Evolutionary conservation across 2,329 filamentous ascomycete genomes (phyloP), one percentile per base, ranked within the genome.

Genomic region (Colletotrichum lupini): DNA sequence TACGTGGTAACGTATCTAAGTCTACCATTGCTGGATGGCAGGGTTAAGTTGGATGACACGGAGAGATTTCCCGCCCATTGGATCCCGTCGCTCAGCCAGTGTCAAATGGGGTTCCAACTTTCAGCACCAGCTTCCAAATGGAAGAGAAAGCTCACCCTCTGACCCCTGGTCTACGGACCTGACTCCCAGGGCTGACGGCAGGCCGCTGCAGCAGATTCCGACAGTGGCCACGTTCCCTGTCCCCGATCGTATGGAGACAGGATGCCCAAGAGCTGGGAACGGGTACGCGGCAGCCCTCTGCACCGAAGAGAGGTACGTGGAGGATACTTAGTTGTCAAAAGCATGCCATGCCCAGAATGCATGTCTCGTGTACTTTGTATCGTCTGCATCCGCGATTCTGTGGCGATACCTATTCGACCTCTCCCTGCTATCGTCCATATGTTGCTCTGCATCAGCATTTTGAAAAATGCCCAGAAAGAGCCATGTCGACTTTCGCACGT

Each of bases 221-320:
- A 65, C 70, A 73, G 70, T 69, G 59, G 24, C 66, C 66, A 58
- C 59, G 46, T 63, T 57, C 60, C 70, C 66, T 64, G 58, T 63
- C 46, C 42, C 66, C 66, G 65, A 63, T 63, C 53, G 24, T 61
- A 32, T 30, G 26, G 37, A 19, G 58, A 61, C 19, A 12, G 26
- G 28, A 49, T 14, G 58, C 24, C 66, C 55, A 70, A 70, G 59
- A 57, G 57, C 14, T 60, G 60, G 42, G 24, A 55, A 60, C 67
- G 70, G 70, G 32, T 70, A 69, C 70, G 67, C 67, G 70, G 70
- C 70, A 73, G 66, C 28, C n/a, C 37, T 37, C 9, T 69, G 37
- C 30, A 55, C 26, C 52, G 53, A 11, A 22, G 42, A 35, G 24
- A 56, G 37, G 24, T 53, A 58, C 30, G 65, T 68, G 62, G 19